A percentile compares a stretch with the other conserved stretches of the same genome.
Conservation (phyloP, 78 protist genomes). For the Chrysochromulina parva region DNA sequence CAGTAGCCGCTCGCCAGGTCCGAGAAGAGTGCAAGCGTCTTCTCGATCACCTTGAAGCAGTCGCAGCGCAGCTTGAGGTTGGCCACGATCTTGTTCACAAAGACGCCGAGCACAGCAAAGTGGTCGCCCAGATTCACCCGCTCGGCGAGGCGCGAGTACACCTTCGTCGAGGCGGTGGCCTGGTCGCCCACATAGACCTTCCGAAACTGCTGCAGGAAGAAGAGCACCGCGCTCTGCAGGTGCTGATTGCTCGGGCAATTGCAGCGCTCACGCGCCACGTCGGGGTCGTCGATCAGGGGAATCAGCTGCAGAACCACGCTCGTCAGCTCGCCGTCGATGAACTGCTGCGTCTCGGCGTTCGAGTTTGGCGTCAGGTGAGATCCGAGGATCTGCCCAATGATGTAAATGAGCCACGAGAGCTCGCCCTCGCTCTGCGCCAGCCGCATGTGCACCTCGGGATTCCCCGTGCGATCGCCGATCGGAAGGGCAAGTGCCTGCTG, state of each 20-base stretch:
- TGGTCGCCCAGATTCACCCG: conserved; percentile 6
- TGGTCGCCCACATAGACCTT: conserved; percentile 45
- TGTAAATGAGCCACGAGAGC: conserved; percentile 50
- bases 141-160: neutral
- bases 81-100: neutral
- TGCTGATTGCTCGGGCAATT: neutral
- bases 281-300: neutral
- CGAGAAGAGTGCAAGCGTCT: neutral
- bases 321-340: neutral
- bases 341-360: neutral
- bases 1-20: neutral
- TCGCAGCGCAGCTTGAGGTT: neutral
- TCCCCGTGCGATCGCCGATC: neutral
- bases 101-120: neutral
- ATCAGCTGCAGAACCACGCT: neutral
- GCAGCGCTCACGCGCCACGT: neutral
- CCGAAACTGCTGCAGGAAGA: conserved; percentile 40
- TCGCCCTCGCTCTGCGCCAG: conserved; percentile 17
- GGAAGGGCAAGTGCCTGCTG: neutral
- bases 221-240: conserved; percentile 25
- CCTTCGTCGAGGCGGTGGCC: conserved; percentile 22
- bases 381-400: conserved; percentile 25
- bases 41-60: neutral
- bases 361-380: neutral
- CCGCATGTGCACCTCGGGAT: neutral